phyloP scores from a whole-genome alignment of 768 basidiomycete species.

The Candolleomyces efflorescens region DNA sequence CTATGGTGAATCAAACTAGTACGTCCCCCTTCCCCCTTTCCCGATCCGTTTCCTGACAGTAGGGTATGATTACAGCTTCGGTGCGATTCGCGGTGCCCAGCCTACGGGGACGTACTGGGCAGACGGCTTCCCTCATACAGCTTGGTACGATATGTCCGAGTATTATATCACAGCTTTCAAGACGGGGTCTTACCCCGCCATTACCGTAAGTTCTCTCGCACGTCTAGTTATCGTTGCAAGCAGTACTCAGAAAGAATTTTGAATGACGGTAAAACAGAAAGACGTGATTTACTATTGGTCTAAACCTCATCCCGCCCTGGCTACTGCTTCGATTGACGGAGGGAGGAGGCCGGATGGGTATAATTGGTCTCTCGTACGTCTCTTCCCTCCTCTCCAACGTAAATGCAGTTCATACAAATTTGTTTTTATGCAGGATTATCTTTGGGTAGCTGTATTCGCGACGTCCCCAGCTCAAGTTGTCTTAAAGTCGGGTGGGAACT shows the following conservation, averaged over 20 bases:
- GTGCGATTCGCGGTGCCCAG: conserved; percentile 52
- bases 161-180: conserved; percentile 69
- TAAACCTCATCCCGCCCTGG: conserved; percentile 57
- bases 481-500: conserved; percentile 39
- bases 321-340: conserved; percentile 37
- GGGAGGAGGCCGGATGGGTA: conserved; percentile 45
- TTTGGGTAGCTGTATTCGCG: conserved; percentile 66
- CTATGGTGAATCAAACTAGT: conserved; percentile 75
- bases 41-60: neutral
- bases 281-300: conserved; percentile 56
- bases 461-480: conserved; percentile 49
- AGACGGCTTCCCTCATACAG: conserved; percentile 39
- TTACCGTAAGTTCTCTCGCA: conserved; percentile 49
- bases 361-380: conserved; percentile 47
- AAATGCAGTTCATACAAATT: neutral
- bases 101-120: conserved; percentile 42
- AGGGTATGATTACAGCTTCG: conserved; percentile 31
- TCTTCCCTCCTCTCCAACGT: conserved; percentile 3
- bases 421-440: conserved; percentile 37
- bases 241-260: too few relatives aligned
- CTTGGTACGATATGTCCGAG: conserved; percentile 59
- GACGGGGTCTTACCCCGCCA: conserved; percentile 55
- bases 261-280: conserved; percentile 23
- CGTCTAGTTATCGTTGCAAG: too few relatives aligned
- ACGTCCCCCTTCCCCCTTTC: conserved; percentile 8